phyloP scores from a whole-genome alignment of 139 green algal species.

The Chlorella sp. region DNA sequence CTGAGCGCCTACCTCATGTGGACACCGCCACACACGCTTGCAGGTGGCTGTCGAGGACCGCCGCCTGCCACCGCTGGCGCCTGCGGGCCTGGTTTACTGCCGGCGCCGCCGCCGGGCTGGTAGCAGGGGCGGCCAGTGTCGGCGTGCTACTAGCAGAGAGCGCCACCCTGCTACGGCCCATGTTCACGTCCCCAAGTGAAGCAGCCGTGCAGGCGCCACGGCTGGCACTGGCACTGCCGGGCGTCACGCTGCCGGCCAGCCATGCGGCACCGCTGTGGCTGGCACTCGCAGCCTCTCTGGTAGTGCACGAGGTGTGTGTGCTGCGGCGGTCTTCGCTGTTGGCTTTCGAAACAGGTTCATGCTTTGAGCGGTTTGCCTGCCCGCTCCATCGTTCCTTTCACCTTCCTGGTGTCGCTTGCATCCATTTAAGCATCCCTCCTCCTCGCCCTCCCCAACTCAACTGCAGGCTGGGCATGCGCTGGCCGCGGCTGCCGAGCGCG shows the following conservation, averaged over 20 bases:
- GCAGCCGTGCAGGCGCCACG: background rate
- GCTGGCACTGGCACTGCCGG: conserved; percentile 45
- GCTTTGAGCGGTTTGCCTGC: too few relatives aligned
- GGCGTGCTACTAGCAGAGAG: background rate
- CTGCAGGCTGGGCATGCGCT: conserved; percentile 54
- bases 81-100: conserved; percentile 4
- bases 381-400: too few relatives aligned
- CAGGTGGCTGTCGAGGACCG: background rate
- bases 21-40: too few relatives aligned
- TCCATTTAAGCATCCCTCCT: too few relatives aligned
- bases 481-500: conserved; percentile 56
- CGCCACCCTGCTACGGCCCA: background rate
- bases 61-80: too few relatives aligned
- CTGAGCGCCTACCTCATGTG: too few relatives aligned
- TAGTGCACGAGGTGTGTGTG: conserved; percentile 47
- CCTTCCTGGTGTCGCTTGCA: too few relatives aligned
- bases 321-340: too few relatives aligned
- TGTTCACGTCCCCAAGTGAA: background rate
- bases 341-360: too few relatives aligned
- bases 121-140: background rate
- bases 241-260: conserved; percentile 42
- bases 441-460: too few relatives aligned
- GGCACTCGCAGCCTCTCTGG: conserved; percentile 35
- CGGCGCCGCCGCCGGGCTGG: background rate
- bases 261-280: conserved; percentile 53